Evolutionary conservation across 345 rosid genomes (phyloP).

Genomic region (Zanthoxylum bungeanum): DNA sequence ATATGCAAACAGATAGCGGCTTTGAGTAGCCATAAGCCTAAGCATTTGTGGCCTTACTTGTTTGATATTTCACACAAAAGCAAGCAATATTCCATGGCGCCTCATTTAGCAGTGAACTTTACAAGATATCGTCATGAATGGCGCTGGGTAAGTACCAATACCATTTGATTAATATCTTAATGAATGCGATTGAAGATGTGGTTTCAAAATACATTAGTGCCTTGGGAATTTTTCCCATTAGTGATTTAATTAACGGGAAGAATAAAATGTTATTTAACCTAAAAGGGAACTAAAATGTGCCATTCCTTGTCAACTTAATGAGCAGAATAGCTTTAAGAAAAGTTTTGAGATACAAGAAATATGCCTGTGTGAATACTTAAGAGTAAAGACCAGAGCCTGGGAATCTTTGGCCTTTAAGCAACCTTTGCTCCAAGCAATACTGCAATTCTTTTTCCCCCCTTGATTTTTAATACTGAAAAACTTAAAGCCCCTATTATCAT

Average conservation of each 20-base stretch:
- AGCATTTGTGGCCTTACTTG: neutral
- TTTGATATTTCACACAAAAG: neutral
- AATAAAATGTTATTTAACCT: neutral
- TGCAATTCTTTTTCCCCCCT: slow-evolving; percentile 24
- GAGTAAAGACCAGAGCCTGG: slow-evolving; percentile 29
- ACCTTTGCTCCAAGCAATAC: slow-evolving; percentile 92
- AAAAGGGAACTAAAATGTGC: neutral
- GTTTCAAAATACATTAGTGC: neutral
- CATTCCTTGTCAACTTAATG: neutral
- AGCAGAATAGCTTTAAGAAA: slow-evolving; percentile 3
- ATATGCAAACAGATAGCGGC: neutral
- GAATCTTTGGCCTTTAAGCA: slow-evolving; percentile 87
- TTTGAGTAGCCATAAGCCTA: neutral
- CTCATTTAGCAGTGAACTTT: neutral
- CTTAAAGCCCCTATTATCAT: neutral
- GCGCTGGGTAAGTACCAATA: neutral
- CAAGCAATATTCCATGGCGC: neutral
- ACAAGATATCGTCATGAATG: neutral
- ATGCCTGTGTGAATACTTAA: slow-evolving; percentile 27
- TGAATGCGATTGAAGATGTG: neutral
- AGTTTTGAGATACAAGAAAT: neutral
- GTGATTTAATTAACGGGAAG: neutral
- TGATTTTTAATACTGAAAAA: neutral
- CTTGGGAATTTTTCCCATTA: neutral
- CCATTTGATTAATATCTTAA: neutral